A percentile compares a stretch with the other conserved stretches of the same genome.
These are phyloP conservation scores for Brassica hybrid DNA, from an alignment of 441 rosid species.

Conservation along the genomic window DNA sequence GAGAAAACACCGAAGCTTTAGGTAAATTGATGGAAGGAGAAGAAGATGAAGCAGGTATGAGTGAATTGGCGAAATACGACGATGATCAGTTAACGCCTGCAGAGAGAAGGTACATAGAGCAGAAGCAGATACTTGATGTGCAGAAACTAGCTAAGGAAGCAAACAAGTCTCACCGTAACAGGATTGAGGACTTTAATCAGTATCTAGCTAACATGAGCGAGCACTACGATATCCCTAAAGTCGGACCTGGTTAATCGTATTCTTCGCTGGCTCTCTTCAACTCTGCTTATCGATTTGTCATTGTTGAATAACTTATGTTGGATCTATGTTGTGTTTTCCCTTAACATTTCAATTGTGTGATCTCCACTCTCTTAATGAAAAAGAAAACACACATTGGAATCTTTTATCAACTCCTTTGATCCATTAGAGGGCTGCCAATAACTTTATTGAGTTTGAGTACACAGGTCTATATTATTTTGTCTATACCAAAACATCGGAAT, in stretches of 20 bases:
- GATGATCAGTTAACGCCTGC: slow-evolving; percentile 54
- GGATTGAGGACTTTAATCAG: slow-evolving; percentile 49
- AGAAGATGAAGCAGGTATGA: slow-evolving; percentile 34
- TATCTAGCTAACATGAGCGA: slow-evolving; percentile 64
- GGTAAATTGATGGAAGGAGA: slow-evolving; percentile 42
- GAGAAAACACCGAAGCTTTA: slow-evolving; percentile 39
- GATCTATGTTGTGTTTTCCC: too few relatives aligned
- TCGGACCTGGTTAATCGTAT: slow-evolving; percentile 61
- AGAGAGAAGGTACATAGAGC: slow-evolving; percentile 63
- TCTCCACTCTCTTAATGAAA: background rate
- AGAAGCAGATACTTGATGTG: slow-evolving; percentile 59
- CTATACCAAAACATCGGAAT: too few relatives aligned
- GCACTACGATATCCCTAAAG: slow-evolving; percentile 73
- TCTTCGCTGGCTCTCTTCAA: background rate
- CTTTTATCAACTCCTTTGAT: background rate
- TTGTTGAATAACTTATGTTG: too few relatives aligned
- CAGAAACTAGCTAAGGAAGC: slow-evolving; percentile 64
- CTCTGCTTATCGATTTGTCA: slow-evolving; percentile 20
- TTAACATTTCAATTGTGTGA: too few relatives aligned
- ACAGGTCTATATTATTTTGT: background rate
- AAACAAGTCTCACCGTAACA: slow-evolving; percentile 65
- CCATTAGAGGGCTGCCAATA: background rate
- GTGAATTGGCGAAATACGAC: slow-evolving; percentile 7
- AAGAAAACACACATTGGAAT: background rate
- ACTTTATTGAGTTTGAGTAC: too few relatives aligned